Evolutionary conservation across 257 asterid species (phyloP).

Genomic region (Solanum paucissectum): DNA sequence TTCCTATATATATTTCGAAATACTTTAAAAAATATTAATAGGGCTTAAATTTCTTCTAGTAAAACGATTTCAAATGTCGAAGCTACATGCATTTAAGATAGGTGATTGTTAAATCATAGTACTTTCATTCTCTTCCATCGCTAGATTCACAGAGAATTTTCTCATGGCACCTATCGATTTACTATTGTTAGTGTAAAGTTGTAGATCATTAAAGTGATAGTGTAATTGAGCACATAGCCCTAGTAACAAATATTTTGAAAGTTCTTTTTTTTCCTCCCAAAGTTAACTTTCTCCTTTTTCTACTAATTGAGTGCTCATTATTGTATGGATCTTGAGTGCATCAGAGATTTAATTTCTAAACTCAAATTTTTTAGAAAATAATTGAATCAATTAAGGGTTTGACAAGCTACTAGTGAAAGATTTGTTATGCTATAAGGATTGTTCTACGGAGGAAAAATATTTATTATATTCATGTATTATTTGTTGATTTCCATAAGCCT

Average conservation of each 20-base stretch:
- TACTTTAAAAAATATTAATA: neutral
- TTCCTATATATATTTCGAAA: neutral
- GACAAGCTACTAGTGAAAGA: neutral
- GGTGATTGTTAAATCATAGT: neutral
- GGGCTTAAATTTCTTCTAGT: neutral
- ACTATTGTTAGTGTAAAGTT: neutral
- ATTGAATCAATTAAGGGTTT: neutral
- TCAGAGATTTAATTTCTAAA: too few species aligned
- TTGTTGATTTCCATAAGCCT: neutral
- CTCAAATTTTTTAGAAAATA: too few species aligned
- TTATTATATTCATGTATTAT: too few species aligned
- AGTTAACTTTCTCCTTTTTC: neutral
- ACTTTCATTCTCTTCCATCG: neutral
- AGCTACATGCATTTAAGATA: neutral
- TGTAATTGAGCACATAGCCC: too few species aligned
- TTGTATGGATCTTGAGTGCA: neutral
- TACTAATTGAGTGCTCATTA: neutral
- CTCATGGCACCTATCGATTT: neutral
- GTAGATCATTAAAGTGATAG: too few species aligned
- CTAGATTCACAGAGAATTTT: neutral
- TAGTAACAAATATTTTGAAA: too few species aligned
- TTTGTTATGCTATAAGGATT: neutral
- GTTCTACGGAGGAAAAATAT: neutral
- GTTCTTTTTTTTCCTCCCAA: too few species aligned
- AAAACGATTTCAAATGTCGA: rapidly evolving